phyloP scores from a whole-genome alignment of 768 basidiomycete species.

The Lactarius hatsudake region DNA sequence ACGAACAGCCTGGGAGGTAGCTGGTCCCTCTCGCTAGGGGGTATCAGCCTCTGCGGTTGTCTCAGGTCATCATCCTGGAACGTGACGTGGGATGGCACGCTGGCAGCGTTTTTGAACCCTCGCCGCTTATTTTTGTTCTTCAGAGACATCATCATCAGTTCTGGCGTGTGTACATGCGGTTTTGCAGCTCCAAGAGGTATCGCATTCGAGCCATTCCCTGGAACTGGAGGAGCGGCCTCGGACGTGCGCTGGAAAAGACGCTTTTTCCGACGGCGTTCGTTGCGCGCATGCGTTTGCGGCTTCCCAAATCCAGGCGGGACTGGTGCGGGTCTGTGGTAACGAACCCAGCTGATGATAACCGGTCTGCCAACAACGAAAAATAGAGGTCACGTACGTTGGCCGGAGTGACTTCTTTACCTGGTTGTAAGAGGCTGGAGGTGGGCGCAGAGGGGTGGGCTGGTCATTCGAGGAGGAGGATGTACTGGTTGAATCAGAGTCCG shows the following conservation, averaged over 20 bases:
- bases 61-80: constrained; percentile 38
- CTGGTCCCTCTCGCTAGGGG: constrained; percentile 61
- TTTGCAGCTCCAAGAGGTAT: constrained; percentile 40
- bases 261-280: constrained; percentile 54
- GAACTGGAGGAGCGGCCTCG: constrained; percentile 18
- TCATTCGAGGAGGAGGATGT: constrained; percentile 26
- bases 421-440: neutral
- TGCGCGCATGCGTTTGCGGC: constrained; percentile 53
- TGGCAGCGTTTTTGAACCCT: constrained; percentile 56
- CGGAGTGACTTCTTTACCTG: neutral
- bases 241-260: constrained; percentile 36
- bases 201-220: constrained; percentile 43
- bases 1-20: constrained; percentile 66
- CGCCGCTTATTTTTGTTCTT: constrained; percentile 76
- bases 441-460: neutral
- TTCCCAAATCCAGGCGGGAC: constrained; percentile 64
- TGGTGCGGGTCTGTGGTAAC: constrained; percentile 20
- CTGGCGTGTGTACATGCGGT: constrained; percentile 11
- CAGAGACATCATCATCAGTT: constrained; percentile 48
- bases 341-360: constrained; percentile 4
- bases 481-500: constrained; percentile 29
- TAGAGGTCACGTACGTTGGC: constrained; percentile 8
- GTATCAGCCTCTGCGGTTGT: constrained; percentile 43
- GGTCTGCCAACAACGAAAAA: neutral
- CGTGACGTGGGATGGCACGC: constrained; percentile 50